These are phyloP conservation scores for Trypanosoma melophagium DNA, from an alignment of 208 protist species.

Conservation along the genomic window DNA sequence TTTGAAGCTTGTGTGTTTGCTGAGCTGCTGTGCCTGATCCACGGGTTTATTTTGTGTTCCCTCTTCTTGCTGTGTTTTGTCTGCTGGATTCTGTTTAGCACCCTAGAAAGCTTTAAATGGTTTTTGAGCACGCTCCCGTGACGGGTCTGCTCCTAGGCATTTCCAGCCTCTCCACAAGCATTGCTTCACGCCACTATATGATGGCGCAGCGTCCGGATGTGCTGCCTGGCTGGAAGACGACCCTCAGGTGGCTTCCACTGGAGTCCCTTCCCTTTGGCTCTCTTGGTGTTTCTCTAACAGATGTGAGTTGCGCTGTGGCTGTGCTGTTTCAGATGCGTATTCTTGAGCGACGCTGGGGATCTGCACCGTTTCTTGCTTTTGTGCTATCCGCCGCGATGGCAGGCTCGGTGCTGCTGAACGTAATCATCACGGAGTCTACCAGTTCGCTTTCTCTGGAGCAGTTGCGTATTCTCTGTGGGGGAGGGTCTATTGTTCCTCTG, in stretches of 20 bases:
- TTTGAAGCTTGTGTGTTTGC: no score
- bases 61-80: no score
- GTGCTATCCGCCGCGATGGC: conserved; percentile 38
- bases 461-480: conserved; percentile 52
- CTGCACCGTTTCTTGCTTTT: conserved; percentile 52
- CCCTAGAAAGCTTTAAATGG: conserved; percentile 47
- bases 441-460: conserved; percentile 38
- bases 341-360: conserved; percentile 72
- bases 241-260: conserved; percentile 37
- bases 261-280: conserved; percentile 49
- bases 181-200: conserved; percentile 38
- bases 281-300: conserved; percentile 44
- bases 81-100: no score
- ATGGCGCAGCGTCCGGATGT: background rate
- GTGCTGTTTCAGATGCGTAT: conserved; percentile 52
- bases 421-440: conserved; percentile 42
- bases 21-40: no score
- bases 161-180: conserved; percentile 33
- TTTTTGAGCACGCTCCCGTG: conserved; percentile 58
- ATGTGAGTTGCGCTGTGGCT: conserved; percentile 32
- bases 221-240: conserved; percentile 6
- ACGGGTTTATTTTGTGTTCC: no score
- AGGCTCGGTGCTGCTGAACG: conserved; percentile 41
- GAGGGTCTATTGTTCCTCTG: conserved; percentile 50
- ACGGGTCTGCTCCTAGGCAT: conserved; percentile 56